A percentile compares a stretch with the other conserved stretches of the same genome.
phyloP scores from a whole-genome alignment of 2,329 filamentous ascomycete genomes.

The Cordyceps fumosorosea region DNA sequence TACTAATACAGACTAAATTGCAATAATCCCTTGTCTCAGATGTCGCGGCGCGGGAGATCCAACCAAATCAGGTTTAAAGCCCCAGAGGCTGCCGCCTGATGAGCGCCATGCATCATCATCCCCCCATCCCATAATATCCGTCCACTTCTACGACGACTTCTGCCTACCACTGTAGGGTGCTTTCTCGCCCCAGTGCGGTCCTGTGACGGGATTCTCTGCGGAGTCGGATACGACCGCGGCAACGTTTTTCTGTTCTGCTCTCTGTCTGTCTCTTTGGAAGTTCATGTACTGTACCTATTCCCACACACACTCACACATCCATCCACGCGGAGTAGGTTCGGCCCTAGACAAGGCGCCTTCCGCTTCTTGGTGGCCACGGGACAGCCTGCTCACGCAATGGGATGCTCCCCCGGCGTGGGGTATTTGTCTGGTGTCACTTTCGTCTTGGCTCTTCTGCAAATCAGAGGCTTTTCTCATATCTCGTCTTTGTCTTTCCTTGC shows the following conservation, averaged over 20 bases:
- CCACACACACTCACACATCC: background rate
- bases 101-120: slow-evolving; percentile 14
- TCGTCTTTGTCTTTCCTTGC: background rate
- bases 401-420: background rate
- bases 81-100: slow-evolving; percentile 14
- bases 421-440: background rate
- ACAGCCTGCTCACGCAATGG: background rate
- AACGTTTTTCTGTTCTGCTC: background rate
- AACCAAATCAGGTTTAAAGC: slow-evolving; percentile 13
- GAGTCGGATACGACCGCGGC: background rate
- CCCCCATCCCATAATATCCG: background rate
- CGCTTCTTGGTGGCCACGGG: background rate
- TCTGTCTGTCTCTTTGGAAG: background rate
- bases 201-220: background rate
- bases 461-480: background rate
- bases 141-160: background rate
- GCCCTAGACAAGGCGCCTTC: background rate
- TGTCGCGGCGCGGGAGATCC: slow-evolving; percentile 10
- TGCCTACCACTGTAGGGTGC: background rate
- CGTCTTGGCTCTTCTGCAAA: background rate
- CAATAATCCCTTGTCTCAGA: background rate
- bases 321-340: background rate
- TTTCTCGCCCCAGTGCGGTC: background rate
- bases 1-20: background rate
- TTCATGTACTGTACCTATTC: background rate